phyloP scores from a whole-genome alignment of 495 filamentous ascomycete genomes.

The Neurospora sp. region DNA sequence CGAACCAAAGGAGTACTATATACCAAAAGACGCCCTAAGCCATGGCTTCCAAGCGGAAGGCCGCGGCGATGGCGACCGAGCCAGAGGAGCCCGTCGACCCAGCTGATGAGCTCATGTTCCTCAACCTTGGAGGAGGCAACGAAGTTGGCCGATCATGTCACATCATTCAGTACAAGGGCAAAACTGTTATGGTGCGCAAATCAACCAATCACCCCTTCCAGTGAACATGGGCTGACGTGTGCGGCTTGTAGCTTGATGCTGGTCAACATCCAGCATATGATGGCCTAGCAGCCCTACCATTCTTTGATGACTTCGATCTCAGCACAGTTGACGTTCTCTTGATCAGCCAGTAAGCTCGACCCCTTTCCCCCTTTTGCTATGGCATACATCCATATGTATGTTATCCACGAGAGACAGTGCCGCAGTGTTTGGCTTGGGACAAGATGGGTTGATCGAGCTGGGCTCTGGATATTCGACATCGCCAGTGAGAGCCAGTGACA shows the following conservation, averaged over 20 bases:
- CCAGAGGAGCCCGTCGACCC: slow-evolving; percentile 66
- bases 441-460: slow-evolving; percentile 11
- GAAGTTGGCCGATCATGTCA: slow-evolving; percentile 97
- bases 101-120: slow-evolving; percentile 81
- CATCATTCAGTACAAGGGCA: slow-evolving; percentile 97
- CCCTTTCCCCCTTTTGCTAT: slow-evolving; percentile 8
- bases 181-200: slow-evolving; percentile 84
- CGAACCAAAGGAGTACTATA: not conserved
- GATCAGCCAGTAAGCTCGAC: slow-evolving; percentile 82
- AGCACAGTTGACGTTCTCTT: slow-evolving; percentile 94
- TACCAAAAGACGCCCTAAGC: not conserved
- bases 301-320: slow-evolving; percentile 96
- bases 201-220: not conserved
- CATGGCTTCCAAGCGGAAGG: slow-evolving; percentile 73
- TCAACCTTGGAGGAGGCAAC: slow-evolving; percentile 89
- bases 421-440: slow-evolving; percentile 11
- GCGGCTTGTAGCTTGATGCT: slow-evolving; percentile 65
- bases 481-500: not conserved
- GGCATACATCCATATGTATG: not conserved
- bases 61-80: slow-evolving; percentile 49
- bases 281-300: slow-evolving; percentile 83
- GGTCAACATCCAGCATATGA: slow-evolving; percentile 97
- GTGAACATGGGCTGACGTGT: slow-evolving; percentile 7
- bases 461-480: slow-evolving; percentile 5
- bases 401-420: slow-evolving; percentile 1